phyloP scores from a whole-genome alignment of 495 filamentous ascomycete species.

The Cercophora newfieldiana region DNA sequence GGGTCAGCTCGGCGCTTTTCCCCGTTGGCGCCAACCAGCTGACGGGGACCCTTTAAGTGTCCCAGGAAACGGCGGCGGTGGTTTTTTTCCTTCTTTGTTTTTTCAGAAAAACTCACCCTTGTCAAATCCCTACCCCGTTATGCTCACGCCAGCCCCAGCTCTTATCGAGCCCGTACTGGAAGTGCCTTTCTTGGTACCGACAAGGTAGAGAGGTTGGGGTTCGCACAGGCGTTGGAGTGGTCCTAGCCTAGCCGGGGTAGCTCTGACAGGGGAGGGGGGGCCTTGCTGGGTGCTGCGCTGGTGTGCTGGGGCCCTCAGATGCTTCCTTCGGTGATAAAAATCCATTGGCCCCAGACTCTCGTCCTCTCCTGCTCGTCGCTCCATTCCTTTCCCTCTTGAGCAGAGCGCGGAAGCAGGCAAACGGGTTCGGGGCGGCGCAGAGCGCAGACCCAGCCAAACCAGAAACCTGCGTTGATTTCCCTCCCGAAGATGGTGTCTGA shows the following conservation, averaged over 20 bases:
- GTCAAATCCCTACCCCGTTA: constrained; percentile 15
- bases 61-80: not conserved
- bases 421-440: constrained; percentile 17
- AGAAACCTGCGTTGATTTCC: constrained; percentile 21
- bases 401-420: constrained; percentile 9
- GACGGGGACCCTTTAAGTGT: constrained; percentile 18
- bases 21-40: constrained; percentile 23
- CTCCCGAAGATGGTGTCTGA: constrained; percentile 12
- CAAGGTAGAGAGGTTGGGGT: constrained; percentile 12
- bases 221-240: constrained; percentile 16
- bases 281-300: constrained; percentile 21
- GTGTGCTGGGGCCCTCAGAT: constrained; percentile 29
- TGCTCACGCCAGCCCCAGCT: constrained; percentile 12
- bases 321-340: constrained; percentile 23
- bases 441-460: not conserved
- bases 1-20: constrained; percentile 20
- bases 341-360: constrained; percentile 27
- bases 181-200: constrained; percentile 3
- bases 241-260: constrained; percentile 28
- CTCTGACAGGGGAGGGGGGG: constrained; percentile 21
- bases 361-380: constrained; percentile 15
- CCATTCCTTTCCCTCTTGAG: not conserved
- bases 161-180: constrained; percentile 18
- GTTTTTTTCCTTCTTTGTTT: not conserved
- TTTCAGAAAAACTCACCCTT: constrained; percentile 9